Evolutionary conservation across 2,329 filamentous ascomycete species (phyloP), one percentile per base, ranked within the genome.

Genomic region (Calonectria multiphialidica): DNA sequence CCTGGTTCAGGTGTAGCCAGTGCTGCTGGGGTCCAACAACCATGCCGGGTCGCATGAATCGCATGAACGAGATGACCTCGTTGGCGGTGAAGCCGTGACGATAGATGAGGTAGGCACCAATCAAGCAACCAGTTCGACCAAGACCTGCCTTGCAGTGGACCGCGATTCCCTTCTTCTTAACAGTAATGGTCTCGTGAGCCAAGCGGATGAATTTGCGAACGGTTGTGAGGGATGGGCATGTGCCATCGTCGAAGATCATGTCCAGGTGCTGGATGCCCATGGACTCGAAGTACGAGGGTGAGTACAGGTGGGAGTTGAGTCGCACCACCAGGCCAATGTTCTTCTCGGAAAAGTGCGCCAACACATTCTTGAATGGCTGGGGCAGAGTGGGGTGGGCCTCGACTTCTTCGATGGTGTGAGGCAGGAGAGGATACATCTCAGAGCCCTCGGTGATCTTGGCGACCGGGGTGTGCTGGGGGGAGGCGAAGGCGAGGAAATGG

Each of bases 211-310:
- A 99, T 82, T 96, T 96, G 77, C 95, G 92, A 33, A 99, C 97
- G n/a, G 96, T 93, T 21, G 91, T 91, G 65, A 99, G 87, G 2
- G 95, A 92, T 25, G 97, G 97, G 83, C 97, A 99, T 5, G 97
- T 99, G 75, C 97, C 97, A 79, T 99, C 97, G 80, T 98, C 97
- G 81, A 99, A 99, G 80, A 99, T 98, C 97, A 99, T 99, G 86
- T 99, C 97, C 47, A 98, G 88, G 82, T 99, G 97, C 80, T 95
- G 93, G 81, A 99, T 98, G 35, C 96, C 96, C 65, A 99, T 88
- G 4, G 96, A 95, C 75, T 96, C 97, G 83, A 99, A 99, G 87
- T 96, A 98, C n/a, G 95, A 96, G 0, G 97, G 94, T 0, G 95
- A 98, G 88, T 99, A 99, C 9, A 99, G 90, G 77, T 96, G 94